Evolutionary conservation across 2,329 filamentous ascomycete genomes (phyloP).

Genomic region (Neopestalotiopsis clavispora): DNA sequence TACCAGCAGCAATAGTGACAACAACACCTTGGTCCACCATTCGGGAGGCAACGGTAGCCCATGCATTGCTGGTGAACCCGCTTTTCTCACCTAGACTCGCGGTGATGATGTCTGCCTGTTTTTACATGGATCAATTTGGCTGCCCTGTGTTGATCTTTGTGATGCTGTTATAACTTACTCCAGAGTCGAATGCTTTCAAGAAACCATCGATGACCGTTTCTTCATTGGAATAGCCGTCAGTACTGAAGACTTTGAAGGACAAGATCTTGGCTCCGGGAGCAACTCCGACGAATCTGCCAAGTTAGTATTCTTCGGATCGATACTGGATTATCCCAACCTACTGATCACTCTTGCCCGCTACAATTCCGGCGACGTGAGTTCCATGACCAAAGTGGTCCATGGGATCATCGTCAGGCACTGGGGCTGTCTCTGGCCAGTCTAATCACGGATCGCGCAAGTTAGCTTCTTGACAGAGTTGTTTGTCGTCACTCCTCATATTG

Average conservation of each 20-base stretch:
- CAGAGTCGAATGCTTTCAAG: conserved; percentile 29
- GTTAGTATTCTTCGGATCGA: neutral
- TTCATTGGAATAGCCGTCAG: conserved; percentile 26
- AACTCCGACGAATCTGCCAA: conserved; percentile 28
- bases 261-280: conserved; percentile 29
- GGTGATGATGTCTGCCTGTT: conserved; percentile 30
- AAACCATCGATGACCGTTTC: conserved; percentile 29
- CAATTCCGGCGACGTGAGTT: conserved; percentile 30
- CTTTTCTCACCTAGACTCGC: conserved; percentile 27
- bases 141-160: no score
- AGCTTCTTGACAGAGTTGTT: neutral
- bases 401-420: conserved; percentile 27
- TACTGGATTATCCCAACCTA: conserved; percentile 10
- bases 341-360: conserved; percentile 28
- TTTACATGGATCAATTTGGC: neutral
- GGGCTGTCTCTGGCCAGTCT: conserved; percentile 27
- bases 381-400: conserved; percentile 27
- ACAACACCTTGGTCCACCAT: conserved; percentile 40
- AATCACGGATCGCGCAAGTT: neutral
- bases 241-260: conserved; percentile 28
- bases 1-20: conserved; percentile 28
- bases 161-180: conserved; percentile 18
- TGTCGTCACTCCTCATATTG: neutral
- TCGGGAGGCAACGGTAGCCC: conserved; percentile 45
- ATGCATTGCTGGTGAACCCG: conserved; percentile 41